Evolutionary conservation across 495 filamentous ascomycete genomes (phyloP).

Genomic region (Hypoxylon intermedium): DNA sequence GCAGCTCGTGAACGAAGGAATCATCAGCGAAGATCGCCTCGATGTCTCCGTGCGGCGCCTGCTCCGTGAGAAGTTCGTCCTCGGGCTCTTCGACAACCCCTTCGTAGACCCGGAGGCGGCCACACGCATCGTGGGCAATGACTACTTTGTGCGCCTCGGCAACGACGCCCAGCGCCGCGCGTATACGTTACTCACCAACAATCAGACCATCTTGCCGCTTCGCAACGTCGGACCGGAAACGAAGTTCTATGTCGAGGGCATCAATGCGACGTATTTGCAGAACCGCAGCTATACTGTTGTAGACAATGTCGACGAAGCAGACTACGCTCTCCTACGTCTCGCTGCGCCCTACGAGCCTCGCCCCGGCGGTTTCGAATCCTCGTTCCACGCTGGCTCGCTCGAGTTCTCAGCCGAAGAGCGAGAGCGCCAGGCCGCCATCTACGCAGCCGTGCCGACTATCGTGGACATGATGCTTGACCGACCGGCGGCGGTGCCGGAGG

Average conservation of each 20-base stretch:
- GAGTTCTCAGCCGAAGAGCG: conserved; percentile 44
- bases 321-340: conserved; percentile 45
- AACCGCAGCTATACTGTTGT: conserved; percentile 30
- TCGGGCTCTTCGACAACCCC: conserved; percentile 68
- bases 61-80: conserved; percentile 63
- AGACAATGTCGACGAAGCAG: conserved; percentile 39
- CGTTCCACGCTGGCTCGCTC: conserved; percentile 46
- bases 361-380: conserved; percentile 40
- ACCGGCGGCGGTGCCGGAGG: conserved; percentile 42
- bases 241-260: conserved; percentile 44
- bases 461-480: conserved; percentile 45
- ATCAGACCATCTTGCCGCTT: conserved; percentile 34
- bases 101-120: conserved; percentile 51
- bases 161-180: conserved; percentile 41
- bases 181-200: conserved; percentile 48
- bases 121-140: conserved; percentile 41
- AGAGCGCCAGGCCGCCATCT: conserved; percentile 42
- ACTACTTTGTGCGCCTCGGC: conserved; percentile 42
- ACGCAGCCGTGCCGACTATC: conserved; percentile 37
- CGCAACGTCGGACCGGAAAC: conserved; percentile 11
- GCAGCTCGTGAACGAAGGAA: conserved; percentile 59
- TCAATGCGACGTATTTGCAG: conserved; percentile 33
- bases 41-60: conserved; percentile 63
- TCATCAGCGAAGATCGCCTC: conserved; percentile 56
- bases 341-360: conserved; percentile 45